These are phyloP conservation scores for Phaeosphaeriaceae sp. DNA, from an alignment of 2,329 filamentous ascomycete species.

Conservation along the genomic window DNA sequence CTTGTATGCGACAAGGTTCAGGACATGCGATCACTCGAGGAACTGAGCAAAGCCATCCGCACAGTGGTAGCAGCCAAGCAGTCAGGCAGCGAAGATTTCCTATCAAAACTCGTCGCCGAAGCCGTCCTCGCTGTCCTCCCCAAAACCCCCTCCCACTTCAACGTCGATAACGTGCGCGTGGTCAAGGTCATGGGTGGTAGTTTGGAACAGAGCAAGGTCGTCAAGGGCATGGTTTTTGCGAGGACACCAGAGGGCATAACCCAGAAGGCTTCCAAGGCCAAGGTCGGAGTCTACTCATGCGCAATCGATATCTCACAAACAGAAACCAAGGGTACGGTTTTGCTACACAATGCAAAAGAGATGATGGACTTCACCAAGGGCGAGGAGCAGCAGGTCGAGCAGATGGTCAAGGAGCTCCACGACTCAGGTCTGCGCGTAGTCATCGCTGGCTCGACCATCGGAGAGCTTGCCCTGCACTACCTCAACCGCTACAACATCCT, in stretches of 20 bases:
- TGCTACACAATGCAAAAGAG: conserved; percentile 96
- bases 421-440: conserved; percentile 93
- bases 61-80: conserved; percentile 98
- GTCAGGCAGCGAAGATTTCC: conserved; percentile 87
- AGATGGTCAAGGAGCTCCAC: conserved; percentile 91
- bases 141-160: conserved; percentile 95
- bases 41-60: conserved; percentile 92
- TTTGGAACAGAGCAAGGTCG: conserved; percentile 89
- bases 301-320: conserved; percentile 95
- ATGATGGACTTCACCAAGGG: conserved; percentile 99
- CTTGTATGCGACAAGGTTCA: conserved; percentile 89
- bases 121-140: conserved; percentile 85
- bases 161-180: conserved; percentile 97
- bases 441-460: conserved; percentile 89
- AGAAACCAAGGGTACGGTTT: conserved; percentile 97
- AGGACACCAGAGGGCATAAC: conserved; percentile 88
- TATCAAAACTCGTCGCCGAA: conserved; percentile 87
- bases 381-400: conserved; percentile 90
- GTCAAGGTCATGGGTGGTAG: conserved; percentile 99
- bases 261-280: conserved; percentile 91
- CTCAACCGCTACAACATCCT: conserved; percentile 97
- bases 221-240: conserved; percentile 98
- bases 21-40: conserved; percentile 78
- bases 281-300: conserved; percentile 96
- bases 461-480: conserved; percentile 96